These are phyloP conservation scores for Xanthoceras sorbifolium DNA, from an alignment of 345 rosid species.

Conservation along the genomic window DNA sequence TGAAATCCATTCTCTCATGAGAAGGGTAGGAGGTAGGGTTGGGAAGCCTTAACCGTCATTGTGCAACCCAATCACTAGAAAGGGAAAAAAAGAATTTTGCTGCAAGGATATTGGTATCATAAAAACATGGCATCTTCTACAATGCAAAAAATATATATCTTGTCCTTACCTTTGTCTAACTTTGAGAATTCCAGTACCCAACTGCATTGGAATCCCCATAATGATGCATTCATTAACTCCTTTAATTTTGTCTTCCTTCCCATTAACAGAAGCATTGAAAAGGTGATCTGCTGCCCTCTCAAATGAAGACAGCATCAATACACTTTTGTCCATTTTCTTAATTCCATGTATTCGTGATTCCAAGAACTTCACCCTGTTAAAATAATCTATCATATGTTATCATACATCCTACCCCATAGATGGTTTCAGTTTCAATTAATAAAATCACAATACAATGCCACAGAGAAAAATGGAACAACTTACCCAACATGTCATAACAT, in stretches of 20 bases:
- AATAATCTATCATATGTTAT: slow-evolving; percentile 18
- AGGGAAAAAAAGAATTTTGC: neutral
- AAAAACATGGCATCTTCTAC: neutral
- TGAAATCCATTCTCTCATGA: no score
- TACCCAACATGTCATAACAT: slow-evolving; percentile 90
- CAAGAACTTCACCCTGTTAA: slow-evolving; percentile 92
- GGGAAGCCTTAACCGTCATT: neutral
- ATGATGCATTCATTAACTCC: slow-evolving; percentile 96
- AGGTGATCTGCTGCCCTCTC: slow-evolving; percentile 89
- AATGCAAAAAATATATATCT: slow-evolving; percentile 12
- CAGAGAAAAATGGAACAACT: slow-evolving; percentile 17
- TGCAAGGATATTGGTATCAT: neutral
- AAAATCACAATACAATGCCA: slow-evolving; percentile 3
- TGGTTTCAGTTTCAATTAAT: slow-evolving; percentile 6
- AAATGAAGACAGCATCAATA: slow-evolving; percentile 91
- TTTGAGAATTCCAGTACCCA: slow-evolving; percentile 92
- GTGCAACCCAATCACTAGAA: neutral
- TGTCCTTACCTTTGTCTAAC: slow-evolving; percentile 69
- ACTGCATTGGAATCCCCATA: slow-evolving; percentile 91
- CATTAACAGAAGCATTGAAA: slow-evolving; percentile 72
- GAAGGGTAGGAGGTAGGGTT: no score
- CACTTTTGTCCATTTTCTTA: slow-evolving; percentile 90
- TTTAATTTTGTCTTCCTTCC: slow-evolving; percentile 78
- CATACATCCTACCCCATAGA: slow-evolving; percentile 5
- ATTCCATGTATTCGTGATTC: slow-evolving; percentile 90